These are phyloP conservation scores for Neopestalotiopsis sp. DNA, from an alignment of 2,329 filamentous ascomycete species.

Conservation along the genomic window DNA sequence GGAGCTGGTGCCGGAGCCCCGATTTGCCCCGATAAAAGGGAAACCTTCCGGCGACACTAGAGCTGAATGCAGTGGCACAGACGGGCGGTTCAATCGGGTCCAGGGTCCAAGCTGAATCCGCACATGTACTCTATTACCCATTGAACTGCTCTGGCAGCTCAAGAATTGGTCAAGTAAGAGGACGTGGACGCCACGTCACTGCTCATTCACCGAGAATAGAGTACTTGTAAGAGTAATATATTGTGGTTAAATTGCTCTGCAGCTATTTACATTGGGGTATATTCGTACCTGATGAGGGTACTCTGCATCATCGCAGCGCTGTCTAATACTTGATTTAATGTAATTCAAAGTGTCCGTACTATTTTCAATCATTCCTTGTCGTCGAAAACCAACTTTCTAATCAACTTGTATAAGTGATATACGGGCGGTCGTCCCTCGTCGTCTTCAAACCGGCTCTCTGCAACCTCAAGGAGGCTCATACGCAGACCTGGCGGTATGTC, in stretches of 20 bases:
- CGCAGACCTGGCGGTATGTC: slow-evolving; percentile 24
- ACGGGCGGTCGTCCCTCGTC: not conserved
- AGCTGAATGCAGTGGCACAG: not conserved
- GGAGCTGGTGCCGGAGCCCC: not conserved
- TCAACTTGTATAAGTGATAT: slow-evolving; percentile 10
- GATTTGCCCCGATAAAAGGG: not conserved
- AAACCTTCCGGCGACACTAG: not conserved
- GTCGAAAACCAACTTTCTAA: slow-evolving; percentile 19
- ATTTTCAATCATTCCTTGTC: not conserved
- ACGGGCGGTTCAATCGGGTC: not conserved
- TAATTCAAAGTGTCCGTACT: not conserved
- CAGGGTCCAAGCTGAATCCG: not conserved
- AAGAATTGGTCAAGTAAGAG: too few species aligned
- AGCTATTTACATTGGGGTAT: too few species aligned
- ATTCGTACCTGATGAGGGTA: too few species aligned
- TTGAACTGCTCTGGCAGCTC: too few species aligned
- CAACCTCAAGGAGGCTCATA: slow-evolving; percentile 26
- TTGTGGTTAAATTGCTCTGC: too few species aligned
- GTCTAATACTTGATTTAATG: too few species aligned
- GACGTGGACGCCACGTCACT: too few species aligned
- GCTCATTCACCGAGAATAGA: too few species aligned
- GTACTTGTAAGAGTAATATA: too few species aligned
- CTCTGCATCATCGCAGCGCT: too few species aligned
- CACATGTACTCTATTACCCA: too few species aligned
- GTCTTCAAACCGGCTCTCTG: slow-evolving; percentile 14